A percentile compares a stretch with the other conserved stretches of the same genome.
phyloP scores from a whole-genome alignment of 495 filamentous ascomycete species.

The Pyrenopolyporus hunteri region DNA sequence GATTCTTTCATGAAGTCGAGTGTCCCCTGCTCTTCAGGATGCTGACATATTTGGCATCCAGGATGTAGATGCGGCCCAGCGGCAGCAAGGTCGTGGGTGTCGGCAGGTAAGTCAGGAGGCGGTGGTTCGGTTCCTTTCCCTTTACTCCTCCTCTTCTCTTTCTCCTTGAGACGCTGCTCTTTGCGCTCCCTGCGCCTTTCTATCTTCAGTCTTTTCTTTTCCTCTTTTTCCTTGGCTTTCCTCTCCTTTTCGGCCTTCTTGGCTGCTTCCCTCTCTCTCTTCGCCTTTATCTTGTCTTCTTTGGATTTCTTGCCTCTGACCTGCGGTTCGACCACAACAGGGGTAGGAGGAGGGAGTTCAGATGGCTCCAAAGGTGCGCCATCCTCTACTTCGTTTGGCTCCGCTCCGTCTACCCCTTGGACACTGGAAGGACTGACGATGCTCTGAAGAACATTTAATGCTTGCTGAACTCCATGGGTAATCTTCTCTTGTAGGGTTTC shows the following conservation, averaged over 20 bases:
- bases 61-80: slow-evolving; percentile 9
- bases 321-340: slow-evolving; percentile 5
- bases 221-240: slow-evolving; percentile 33
- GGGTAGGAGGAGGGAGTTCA: slow-evolving; percentile 1
- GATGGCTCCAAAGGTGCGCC: not conserved
- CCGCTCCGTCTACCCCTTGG: not conserved
- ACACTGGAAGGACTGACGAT: slow-evolving; percentile 2
- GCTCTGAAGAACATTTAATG: slow-evolving; percentile 13
- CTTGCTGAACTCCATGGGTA: slow-evolving; percentile 18
- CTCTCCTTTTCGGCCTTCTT: slow-evolving; percentile 34
- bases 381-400: slow-evolving; percentile 4
- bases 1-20: slow-evolving; percentile 17
- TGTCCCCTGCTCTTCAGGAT: slow-evolving; percentile 20
- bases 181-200: slow-evolving; percentile 23
- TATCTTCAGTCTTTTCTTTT: slow-evolving; percentile 32
- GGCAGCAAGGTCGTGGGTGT: not conserved
- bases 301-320: slow-evolving; percentile 6
- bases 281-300: slow-evolving; percentile 10
- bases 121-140: slow-evolving; percentile 13
- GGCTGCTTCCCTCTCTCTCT: slow-evolving; percentile 21
- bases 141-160: slow-evolving; percentile 20
- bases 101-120: slow-evolving; percentile 17
- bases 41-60: slow-evolving; percentile 21
- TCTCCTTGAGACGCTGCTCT: slow-evolving; percentile 30
- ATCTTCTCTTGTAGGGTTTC: slow-evolving; percentile 13